phyloP scores from a whole-genome alignment of 495 filamentous ascomycete genomes.

The Corynascus novoguineensis region DNA sequence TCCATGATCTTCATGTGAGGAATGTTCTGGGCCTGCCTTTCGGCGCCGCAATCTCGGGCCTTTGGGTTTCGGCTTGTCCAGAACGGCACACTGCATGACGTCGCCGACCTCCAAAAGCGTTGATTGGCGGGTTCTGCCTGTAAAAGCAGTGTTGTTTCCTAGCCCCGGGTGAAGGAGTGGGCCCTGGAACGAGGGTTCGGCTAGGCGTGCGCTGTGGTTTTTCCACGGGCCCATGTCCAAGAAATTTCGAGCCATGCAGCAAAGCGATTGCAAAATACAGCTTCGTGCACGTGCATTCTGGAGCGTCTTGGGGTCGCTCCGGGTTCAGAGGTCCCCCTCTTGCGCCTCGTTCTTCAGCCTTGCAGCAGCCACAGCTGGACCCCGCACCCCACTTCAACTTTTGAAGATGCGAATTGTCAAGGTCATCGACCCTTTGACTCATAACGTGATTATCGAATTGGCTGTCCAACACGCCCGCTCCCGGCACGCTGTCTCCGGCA shows the following conservation, averaged over 20 bases:
- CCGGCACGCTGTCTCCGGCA: neutral
- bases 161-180: no score
- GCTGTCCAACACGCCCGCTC: neutral
- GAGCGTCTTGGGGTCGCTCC: no score
- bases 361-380: slow-evolving; percentile 13
- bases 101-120: neutral
- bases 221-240: no score
- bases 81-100: neutral
- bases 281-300: no score
- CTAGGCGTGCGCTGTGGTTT: no score
- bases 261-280: no score
- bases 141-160: neutral
- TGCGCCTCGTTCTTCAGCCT: slow-evolving; percentile 15
- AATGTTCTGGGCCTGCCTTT: slow-evolving; percentile 7
- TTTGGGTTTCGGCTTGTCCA: slow-evolving; percentile 6
- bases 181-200: no score
- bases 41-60: slow-evolving; percentile 6
- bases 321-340: no score
- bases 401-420: slow-evolving; percentile 1
- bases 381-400: slow-evolving; percentile 21
- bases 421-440: slow-evolving; percentile 19
- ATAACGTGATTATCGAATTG: neutral
- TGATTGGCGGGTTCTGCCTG: neutral
- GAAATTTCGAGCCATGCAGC: no score
- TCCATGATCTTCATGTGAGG: neutral